phyloP scores from a whole-genome alignment of 441 rosid genomes.

The Bruguiera hainesii region DNA sequence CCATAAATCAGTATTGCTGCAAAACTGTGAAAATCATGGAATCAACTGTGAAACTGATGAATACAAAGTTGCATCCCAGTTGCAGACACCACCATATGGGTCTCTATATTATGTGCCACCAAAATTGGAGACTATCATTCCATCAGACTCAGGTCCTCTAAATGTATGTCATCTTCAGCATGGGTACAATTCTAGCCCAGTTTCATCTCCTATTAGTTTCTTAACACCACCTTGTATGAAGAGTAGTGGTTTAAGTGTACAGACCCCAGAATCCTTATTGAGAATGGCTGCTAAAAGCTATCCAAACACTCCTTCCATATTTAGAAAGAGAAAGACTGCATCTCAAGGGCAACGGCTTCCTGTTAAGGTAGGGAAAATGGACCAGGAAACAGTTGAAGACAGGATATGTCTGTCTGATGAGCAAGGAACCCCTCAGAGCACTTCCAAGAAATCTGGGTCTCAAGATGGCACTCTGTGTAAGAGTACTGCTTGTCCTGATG shows the following conservation, averaged over 20 bases:
- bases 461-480: slow-evolving; percentile 30
- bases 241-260: slow-evolving; percentile 35
- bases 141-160: slow-evolving; percentile 36
- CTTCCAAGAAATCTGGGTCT: slow-evolving; percentile 33
- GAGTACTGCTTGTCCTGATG: slow-evolving; percentile 39
- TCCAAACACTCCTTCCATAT: slow-evolving; percentile 88
- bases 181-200: slow-evolving; percentile 45
- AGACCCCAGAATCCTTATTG: slow-evolving; percentile 71
- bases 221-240: slow-evolving; percentile 80
- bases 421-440: slow-evolving; percentile 27
- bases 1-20: slow-evolving; percentile 33
- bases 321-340: slow-evolving; percentile 61
- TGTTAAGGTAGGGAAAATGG: slow-evolving; percentile 26
- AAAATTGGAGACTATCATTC: slow-evolving; percentile 29
- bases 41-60: slow-evolving; percentile 23
- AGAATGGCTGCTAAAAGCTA: slow-evolving; percentile 76
- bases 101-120: slow-evolving; percentile 51
- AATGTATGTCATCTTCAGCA: slow-evolving; percentile 29
- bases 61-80: slow-evolving; percentile 30
- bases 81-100: slow-evolving; percentile 45
- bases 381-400: slow-evolving; percentile 26
- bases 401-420: slow-evolving; percentile 21
- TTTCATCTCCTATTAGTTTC: slow-evolving; percentile 56
- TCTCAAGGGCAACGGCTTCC: slow-evolving; percentile 28
- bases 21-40: slow-evolving; percentile 31